Evolutionary conservation across 345 rosid genomes (phyloP), one percentile per base, ranked within the genome.

Genomic region (Eucalyptus dawsonii): DNA sequence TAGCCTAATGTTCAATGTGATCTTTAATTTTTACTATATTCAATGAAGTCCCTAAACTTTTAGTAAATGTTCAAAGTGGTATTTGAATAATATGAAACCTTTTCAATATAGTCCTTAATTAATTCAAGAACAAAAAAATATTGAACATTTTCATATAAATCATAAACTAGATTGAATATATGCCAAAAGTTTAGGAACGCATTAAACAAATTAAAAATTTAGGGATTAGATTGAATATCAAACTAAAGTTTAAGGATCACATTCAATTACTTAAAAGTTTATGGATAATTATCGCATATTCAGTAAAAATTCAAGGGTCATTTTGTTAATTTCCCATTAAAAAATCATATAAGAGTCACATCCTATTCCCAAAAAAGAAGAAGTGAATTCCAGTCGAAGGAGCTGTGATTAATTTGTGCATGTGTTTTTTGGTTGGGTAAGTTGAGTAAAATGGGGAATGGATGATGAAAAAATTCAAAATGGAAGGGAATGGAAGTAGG

Each of bases 141-240:
- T 62, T 62, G 5, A 14, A 62, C 1, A 29, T 62, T 14, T 62
- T 62, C 0, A 29, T 53, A 19, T 21, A 4, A 0, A 8, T 53
- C n/a, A 53, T 0, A 21, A 53, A 53, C 5, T 21, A 53, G 2
- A 53, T 53, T 53, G 25, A 53, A 53, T 0, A 21, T 19, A 9
- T 53, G 21, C 5, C 0, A 21, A 53, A 53, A 19, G 1, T 53
- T 53, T 53, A 53, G 24, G 0, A 4, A 8, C 11, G 1, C 2
- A 53, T 19, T 8, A 4, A 53, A 53, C 0, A 4, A 53, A 53
- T 21, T 21, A 53, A 53, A 53, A 19, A 0, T 19, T 53, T 53
- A 53, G 25, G 1, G 24, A 53, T 19, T 2, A 8, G 5, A 53
- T 53, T 53, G 5, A 53, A 21, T 21, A 53, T 53, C 9, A 53